Base-by-base conservation (phyloP, 306 rosid genomes). In the Lathyrus tuberosus region DNA sequence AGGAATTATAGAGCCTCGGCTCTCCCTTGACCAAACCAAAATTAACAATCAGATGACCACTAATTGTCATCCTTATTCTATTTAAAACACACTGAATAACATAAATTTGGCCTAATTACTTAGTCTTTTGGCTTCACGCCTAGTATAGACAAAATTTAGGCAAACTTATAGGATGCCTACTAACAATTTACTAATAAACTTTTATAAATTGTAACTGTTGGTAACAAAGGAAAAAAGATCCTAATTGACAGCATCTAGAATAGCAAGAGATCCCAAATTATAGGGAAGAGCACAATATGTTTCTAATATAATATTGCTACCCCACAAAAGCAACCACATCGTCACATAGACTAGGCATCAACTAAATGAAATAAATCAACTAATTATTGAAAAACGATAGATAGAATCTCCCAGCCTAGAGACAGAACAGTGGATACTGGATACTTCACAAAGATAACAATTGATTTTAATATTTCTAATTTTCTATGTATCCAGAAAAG, bases 381-480 rank as follows among this genome's bases (percentile, higher is more conserved):
- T 80, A 14, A 16, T 56, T 6, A 57, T 43, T 59, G 30, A 7
- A 12, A 53, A 44, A 46, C 10, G 14, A 38, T 58, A 56, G 26
- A 14, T 30, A 41, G 43, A 66, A 62, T 17, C 8, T 24, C 18
- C 71, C 31, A 41, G 37, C 58, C 41, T 58, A 35, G 57, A 57
- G 37, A 9, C 18, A 30, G 44, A 67, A 71, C 11, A 22, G 18
- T 73, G 53, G 41, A 8, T 11, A 16, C 35, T 47, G 41, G 76
- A 35, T 62, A 57, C 24, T 49, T 62, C 33, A 38, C 46, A 56
- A 46, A 62, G 78, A 71, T 67, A 67, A 62, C 53, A 17, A 52
- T 10, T 31, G 64, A 53, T 67, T 24, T 52, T 33, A 44, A 68
- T 30, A 31, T 38, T 43, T 53, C 51, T 28, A 76, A 42, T 48